Base-by-base conservation (phyloP, 164 flowering plant genomes). In the Macadamia tetraphylla region DNA sequence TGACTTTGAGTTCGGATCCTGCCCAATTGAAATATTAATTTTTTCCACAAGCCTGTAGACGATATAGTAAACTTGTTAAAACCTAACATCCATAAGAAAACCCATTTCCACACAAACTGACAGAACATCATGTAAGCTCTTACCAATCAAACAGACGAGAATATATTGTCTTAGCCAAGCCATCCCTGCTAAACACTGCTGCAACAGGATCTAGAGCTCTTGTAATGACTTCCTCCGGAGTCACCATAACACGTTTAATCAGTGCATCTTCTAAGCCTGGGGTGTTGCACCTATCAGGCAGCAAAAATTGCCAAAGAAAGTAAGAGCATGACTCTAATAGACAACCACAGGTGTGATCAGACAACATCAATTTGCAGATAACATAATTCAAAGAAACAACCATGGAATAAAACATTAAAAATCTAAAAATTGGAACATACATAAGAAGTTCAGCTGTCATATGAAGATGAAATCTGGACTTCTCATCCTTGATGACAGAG, bases 91-190 rank as follows among this genome's bases (percentile, higher is more conserved):
- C n/a, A 58, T 62, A 30, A 65, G 60, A 59, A 46, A 61, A 31
- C 29, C 44, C 53, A 49, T n/a, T 9, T 10, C 35, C 48, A 29
- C 60, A 60, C 46, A 9, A 3, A 49, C 11, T 52, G 13, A 40
- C 29, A 14, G 51, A 35, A 6, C 15, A 15, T 10, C 11, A 65
- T 31, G 17, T 18, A 67, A 57, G 43, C 31, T 60, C 44, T 53
- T 90, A 94, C 99, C 99, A 94, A 76, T 94, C 99, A 83, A 94
- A 94, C 68, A 94, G 79, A 53, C 99, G 90, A 44, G 97, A 94
- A 73, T 94, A 94, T 58, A 90, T 70, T 2, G 99, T 94, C 83
- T 94, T 94, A 44, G 99, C 99, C 23, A 94, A 79, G 69, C 89
- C 99, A 80, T 94, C 99, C 79, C 99, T 84, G 81, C 98, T 94